Evolutionary conservation across 306 rosid species (phyloP).

Genomic region (Castanea sativa): DNA sequence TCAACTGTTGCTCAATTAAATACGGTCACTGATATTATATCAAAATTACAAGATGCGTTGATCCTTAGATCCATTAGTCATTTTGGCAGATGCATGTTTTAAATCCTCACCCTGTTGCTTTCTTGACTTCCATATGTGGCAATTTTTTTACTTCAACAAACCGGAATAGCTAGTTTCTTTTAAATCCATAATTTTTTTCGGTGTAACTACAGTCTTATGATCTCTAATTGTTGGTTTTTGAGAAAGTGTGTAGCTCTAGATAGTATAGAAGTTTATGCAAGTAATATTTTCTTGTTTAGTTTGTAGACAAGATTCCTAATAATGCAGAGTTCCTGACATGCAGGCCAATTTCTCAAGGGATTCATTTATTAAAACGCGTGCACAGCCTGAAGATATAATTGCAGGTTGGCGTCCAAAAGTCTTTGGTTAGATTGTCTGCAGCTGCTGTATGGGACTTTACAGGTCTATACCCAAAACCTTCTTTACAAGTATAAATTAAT

Average conservation of each 20-base stretch:
- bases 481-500: not conserved
- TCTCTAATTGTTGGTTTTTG: not conserved
- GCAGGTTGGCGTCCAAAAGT: slow-evolving; percentile 98
- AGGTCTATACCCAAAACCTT: slow-evolving; percentile 2
- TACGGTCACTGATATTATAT: no score
- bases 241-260: no score
- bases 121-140: not conserved
- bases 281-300: not conserved
- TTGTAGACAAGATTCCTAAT: slow-evolving; percentile 9
- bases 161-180: not conserved
- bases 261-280: no score
- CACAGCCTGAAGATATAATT: slow-evolving; percentile 74
- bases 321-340: slow-evolving; percentile 16
- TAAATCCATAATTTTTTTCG: not conserved
- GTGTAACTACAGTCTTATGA: not conserved
- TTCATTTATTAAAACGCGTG: slow-evolving; percentile 73
- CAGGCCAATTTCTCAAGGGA: slow-evolving; percentile 78
- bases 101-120: not conserved
- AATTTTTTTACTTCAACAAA: not conserved
- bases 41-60: no score
- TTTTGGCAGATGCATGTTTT: not conserved
- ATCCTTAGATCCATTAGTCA: not conserved
- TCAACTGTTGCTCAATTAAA: no score
- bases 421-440: slow-evolving; percentile 41
- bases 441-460: slow-evolving; percentile 1